phyloP scores from a whole-genome alignment of 495 filamentous ascomycete genomes.

The Penicillium mononematosum region DNA sequence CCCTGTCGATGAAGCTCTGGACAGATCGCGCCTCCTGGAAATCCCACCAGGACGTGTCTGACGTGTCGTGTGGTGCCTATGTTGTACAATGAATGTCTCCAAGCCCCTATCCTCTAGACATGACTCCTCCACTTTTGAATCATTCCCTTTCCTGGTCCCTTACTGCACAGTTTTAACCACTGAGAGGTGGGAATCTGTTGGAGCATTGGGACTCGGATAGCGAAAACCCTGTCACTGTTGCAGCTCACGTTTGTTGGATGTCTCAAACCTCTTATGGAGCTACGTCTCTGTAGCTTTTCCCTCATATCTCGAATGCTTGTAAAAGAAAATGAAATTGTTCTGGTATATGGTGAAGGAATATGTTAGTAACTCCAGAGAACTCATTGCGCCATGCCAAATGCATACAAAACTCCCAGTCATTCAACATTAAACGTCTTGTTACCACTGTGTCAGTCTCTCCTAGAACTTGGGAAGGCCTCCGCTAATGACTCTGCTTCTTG shows the following conservation, averaged over 20 bases:
- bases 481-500: conserved; percentile 68
- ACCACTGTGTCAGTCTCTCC: conserved; percentile 33
- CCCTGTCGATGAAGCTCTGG: too few relatives aligned
- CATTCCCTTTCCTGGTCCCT: neutral
- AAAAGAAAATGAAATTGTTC: neutral
- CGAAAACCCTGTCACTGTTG: neutral
- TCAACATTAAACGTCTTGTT: neutral
- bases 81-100: neutral
- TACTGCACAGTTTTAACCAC: neutral
- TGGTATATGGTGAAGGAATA: neutral
- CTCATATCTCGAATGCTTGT: neutral
- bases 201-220: neutral
- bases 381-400: neutral
- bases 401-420: conserved; percentile 3
- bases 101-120: neutral
- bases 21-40: too few relatives aligned
- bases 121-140: too few relatives aligned
- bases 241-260: neutral
- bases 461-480: conserved; percentile 52
- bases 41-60: too few relatives aligned
- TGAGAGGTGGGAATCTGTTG: neutral
- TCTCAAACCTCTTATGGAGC: neutral
- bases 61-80: neutral
- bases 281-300: neutral
- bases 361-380: neutral